These are phyloP conservation scores for Prunus dulcis DNA, from an alignment of 306 rosid genomes.

Conservation along the genomic window DNA sequence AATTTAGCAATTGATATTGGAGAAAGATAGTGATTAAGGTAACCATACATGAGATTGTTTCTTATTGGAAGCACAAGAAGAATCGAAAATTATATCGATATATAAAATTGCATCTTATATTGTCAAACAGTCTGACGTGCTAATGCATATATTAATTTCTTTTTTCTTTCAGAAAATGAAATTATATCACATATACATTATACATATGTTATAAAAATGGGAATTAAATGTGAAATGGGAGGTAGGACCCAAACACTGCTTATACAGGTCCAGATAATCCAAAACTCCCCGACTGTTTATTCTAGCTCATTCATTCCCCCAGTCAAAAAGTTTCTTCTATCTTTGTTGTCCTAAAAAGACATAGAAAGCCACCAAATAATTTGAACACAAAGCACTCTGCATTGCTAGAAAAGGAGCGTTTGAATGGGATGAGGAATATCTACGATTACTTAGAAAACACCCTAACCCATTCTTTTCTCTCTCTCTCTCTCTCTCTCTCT, in stretches of 20 bases:
- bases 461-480: slow-evolving; percentile 34
- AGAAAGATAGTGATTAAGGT: neutral
- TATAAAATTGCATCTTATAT: no score
- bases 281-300: slow-evolving; percentile 41
- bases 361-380: slow-evolving; percentile 71
- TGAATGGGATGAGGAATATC: slow-evolving; percentile 63
- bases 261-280: slow-evolving; percentile 34
- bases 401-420: slow-evolving; percentile 80
- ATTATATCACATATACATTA: no score
- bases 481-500: slow-evolving; percentile 9
- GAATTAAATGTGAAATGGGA: neutral
- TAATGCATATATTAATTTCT: no score
- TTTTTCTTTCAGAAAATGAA: no score
- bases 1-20: neutral
- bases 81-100: no score
- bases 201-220: neutral
- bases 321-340: slow-evolving; percentile 84
- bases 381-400: slow-evolving; percentile 65
- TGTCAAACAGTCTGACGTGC: no score
- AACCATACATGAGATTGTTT: neutral
- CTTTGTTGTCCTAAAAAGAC: slow-evolving; percentile 99
- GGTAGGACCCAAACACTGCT: slow-evolving; percentile 19
- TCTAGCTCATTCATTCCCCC: slow-evolving; percentile 31
- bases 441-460: slow-evolving; percentile 56
- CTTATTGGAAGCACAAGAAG: no score